Conservation (phyloP, 441 rosid species). For the Gossypium trilobum region DNA sequence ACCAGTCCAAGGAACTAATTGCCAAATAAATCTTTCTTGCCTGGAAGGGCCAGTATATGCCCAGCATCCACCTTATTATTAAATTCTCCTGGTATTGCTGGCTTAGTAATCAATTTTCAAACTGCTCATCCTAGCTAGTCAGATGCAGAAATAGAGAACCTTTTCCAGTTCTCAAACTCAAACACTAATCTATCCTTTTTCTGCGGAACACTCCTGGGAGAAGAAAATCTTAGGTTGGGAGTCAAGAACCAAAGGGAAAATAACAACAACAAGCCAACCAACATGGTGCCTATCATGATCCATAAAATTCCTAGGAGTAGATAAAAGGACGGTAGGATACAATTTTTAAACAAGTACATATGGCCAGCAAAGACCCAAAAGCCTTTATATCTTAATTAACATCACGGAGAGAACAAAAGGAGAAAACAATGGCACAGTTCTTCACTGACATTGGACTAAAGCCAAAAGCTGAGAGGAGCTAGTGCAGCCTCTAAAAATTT, state of each 20-base stretch:
- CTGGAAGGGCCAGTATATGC: background rate
- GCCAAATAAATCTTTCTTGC: background rate
- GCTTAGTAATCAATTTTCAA: background rate
- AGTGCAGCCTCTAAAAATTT: background rate
- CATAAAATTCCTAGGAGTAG: background rate
- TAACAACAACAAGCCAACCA: background rate
- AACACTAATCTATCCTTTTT: background rate
- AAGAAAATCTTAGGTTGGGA: background rate
- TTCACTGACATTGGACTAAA: background rate
- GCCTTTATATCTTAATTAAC: background rate
- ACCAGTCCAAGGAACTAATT: background rate
- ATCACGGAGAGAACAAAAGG: background rate
- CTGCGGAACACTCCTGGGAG: background rate
- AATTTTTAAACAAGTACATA: background rate
- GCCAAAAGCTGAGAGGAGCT: constrained; percentile 2
- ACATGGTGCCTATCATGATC: background rate
- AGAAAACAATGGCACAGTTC: background rate
- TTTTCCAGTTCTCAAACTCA: background rate
- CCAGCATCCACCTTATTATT: background rate
- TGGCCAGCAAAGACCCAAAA: constrained; percentile 1
- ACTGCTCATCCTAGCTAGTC: background rate
- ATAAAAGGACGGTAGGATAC: background rate
- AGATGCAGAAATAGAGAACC: background rate
- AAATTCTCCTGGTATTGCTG: background rate
- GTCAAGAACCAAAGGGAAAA: background rate